A percentile compares a stretch with the other conserved stretches of the same genome.
Evolutionary conservation across 2,329 filamentous ascomycete genomes (phyloP).

Genomic region (Diaporthe vaccinii): DNA sequence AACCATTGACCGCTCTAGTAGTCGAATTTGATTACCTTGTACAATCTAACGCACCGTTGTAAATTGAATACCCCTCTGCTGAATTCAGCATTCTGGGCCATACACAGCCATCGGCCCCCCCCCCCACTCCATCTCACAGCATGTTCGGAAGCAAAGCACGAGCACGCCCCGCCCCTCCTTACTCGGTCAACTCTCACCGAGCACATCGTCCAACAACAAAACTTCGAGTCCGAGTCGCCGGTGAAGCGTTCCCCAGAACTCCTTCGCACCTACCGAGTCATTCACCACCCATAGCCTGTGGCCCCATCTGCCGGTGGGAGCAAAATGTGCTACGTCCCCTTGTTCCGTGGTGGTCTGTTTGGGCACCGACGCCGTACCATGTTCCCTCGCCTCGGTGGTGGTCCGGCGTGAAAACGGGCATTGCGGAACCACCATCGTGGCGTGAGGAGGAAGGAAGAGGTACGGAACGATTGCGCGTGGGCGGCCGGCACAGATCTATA

Average conservation of each 20-base stretch:
- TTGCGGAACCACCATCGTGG: neutral
- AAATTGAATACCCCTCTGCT: too few relatives aligned
- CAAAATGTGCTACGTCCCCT: neutral
- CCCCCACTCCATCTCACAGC: neutral
- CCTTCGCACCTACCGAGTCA: constrained; percentile 18
- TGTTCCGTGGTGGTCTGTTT: neutral
- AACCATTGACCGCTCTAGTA: neutral
- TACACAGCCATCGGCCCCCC: neutral
- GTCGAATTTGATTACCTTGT: neutral
- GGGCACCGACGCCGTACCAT: constrained; percentile 28
- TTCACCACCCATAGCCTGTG: neutral
- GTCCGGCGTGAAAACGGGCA: neutral
- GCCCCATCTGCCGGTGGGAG: neutral
- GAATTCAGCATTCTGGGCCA: neutral
- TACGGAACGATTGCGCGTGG: neutral
- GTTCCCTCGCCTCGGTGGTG: neutral
- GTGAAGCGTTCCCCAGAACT: neutral
- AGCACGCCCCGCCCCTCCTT: neutral
- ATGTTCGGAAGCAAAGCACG: neutral
- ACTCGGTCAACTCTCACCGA: neutral
- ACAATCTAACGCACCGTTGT: too few relatives aligned
- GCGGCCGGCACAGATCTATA: constrained; percentile 1
- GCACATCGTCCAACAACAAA: neutral
- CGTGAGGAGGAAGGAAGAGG: neutral
- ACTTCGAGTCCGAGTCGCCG: constrained; percentile 16